Conservation (phyloP, 768 basidiomycete species). For the Neoboletus brunneissimus region DNA sequence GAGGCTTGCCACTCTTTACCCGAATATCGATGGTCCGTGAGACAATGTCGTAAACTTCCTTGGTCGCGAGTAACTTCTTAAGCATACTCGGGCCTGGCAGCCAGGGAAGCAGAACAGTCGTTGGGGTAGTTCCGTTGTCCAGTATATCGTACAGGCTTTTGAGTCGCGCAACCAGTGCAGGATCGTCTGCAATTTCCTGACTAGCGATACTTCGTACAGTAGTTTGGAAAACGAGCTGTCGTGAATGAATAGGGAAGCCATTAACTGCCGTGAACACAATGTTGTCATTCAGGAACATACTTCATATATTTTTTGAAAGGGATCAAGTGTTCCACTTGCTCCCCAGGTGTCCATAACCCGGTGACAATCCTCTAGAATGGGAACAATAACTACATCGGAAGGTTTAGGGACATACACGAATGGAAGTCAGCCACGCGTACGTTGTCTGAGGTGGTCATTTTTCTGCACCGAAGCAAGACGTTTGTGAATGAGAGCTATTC, state of each 20-base stretch:
- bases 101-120: slow-evolving; percentile 74
- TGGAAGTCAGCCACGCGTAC: slow-evolving; percentile 40
- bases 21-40: slow-evolving; percentile 54
- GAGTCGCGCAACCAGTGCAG: slow-evolving; percentile 56
- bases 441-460: slow-evolving; percentile 54
- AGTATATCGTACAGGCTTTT: slow-evolving; percentile 64
- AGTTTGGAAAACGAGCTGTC: slow-evolving; percentile 67
- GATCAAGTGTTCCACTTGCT: slow-evolving; percentile 60
- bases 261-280: background rate
- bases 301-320: slow-evolving; percentile 68
- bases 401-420: slow-evolving; percentile 9
- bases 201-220: slow-evolving; percentile 67
- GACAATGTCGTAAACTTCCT: slow-evolving; percentile 72
- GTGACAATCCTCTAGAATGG: slow-evolving; percentile 62
- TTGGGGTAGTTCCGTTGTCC: slow-evolving; percentile 68
- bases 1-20: slow-evolving; percentile 51
- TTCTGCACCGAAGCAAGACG: slow-evolving; percentile 63
- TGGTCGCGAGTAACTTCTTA: slow-evolving; percentile 67
- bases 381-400: slow-evolving; percentile 54
- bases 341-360: slow-evolving; percentile 66
- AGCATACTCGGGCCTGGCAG: slow-evolving; percentile 72
- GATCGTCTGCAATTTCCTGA: slow-evolving; percentile 67
- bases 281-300: slow-evolving; percentile 35
- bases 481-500: slow-evolving; percentile 67
- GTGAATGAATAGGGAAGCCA: background rate